Base-by-base conservation (phyloP, 2,329 filamentous ascomycete genomes). In the Diaporthe sp. region DNA sequence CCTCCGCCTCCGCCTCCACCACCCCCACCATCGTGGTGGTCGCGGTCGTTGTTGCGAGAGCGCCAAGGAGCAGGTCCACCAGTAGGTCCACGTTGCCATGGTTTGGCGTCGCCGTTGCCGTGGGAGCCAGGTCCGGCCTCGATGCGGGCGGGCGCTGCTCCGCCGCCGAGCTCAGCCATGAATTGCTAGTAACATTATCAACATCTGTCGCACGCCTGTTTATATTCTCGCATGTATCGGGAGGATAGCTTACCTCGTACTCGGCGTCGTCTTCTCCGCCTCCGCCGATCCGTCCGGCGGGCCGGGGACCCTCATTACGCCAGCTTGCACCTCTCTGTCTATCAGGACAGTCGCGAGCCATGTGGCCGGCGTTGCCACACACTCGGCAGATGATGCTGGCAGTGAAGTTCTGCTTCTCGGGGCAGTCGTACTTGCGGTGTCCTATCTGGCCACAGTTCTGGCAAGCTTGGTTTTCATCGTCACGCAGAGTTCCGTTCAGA, bases 391-490 rank as follows among this genome's bases (percentile, higher is more conserved):
- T 98, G 84, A 99, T 98, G 86, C 95, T 98, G 81, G 97, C 96
- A n/a, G 97, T 99, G 86, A 94, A 98, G 87, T 99, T 99, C 83
- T 96, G 95, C 85, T 97, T 95, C 87, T 99, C 95, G 19, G 97
- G 97, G 81, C 97, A 99, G 83, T 99, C 97, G 84, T 98, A 98
- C 87, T 99, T 99, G 86, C 97, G 94, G 85, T 99, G 97, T 77
- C 97, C 97, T 79, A 99, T 99, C 89, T 98, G 95, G 80, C 97
- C 97, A 86, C 95, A 99, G 88, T 99, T 99, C 88, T 99, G 97
- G 87, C 97, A 99, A 79, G 97, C 97, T 85, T 99, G 97, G 85
- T 99, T 99, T 84, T 99, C 97, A 82, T 99, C 97, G 83, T 99
- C 97, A 88, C 97, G 96, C 28, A 99, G 93, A 12, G 97, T 99